A percentile compares a stretch with the other conserved stretches of the same genome.
Evolutionary conservation across 257 asterid genomes (phyloP).

Genomic region (Voacanga thouarsii): DNA sequence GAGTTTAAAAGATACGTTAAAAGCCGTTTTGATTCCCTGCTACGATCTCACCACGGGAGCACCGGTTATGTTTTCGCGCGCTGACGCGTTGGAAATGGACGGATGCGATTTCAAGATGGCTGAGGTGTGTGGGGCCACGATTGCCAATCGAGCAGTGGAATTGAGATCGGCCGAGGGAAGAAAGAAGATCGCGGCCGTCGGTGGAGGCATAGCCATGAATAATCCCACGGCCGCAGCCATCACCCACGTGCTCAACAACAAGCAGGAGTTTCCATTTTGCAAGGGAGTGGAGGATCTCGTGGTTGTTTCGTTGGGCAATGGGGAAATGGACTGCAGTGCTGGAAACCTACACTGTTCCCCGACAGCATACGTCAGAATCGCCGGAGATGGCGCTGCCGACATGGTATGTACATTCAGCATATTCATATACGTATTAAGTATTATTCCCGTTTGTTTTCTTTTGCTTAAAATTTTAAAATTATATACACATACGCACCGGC

Average conservation of each 20-base stretch:
- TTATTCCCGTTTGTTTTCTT: background rate
- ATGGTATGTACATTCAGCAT: slow-evolving; percentile 40
- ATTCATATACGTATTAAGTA: no score
- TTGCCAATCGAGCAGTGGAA: slow-evolving; percentile 34
- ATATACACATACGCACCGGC: no score
- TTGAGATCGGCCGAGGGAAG: slow-evolving; percentile 56
- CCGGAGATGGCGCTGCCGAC: slow-evolving; percentile 89
- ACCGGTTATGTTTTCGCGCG: slow-evolving; percentile 66
- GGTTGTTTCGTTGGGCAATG: slow-evolving; percentile 67
- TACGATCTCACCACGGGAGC: slow-evolving; percentile 78
- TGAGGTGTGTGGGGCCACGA: slow-evolving; percentile 55
- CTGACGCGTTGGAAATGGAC: slow-evolving; percentile 78
- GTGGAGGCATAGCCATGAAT: slow-evolving; percentile 60
- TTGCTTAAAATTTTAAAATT: background rate
- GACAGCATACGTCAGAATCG: slow-evolving; percentile 39
- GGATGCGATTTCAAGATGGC: slow-evolving; percentile 65
- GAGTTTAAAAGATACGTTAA: slow-evolving; percentile 59
- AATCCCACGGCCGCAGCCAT: slow-evolving; percentile 87
- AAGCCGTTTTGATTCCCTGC: slow-evolving; percentile 74
- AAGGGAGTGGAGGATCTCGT: slow-evolving; percentile 56
- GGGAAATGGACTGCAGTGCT: slow-evolving; percentile 31
- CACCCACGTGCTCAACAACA: slow-evolving; percentile 77
- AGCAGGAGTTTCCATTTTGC: slow-evolving; percentile 74
- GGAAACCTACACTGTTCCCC: slow-evolving; percentile 22
- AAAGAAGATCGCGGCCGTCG: slow-evolving; percentile 58